Conservation (phyloP, 768 basidiomycete species). For the Lentinula lateritia region DNA sequence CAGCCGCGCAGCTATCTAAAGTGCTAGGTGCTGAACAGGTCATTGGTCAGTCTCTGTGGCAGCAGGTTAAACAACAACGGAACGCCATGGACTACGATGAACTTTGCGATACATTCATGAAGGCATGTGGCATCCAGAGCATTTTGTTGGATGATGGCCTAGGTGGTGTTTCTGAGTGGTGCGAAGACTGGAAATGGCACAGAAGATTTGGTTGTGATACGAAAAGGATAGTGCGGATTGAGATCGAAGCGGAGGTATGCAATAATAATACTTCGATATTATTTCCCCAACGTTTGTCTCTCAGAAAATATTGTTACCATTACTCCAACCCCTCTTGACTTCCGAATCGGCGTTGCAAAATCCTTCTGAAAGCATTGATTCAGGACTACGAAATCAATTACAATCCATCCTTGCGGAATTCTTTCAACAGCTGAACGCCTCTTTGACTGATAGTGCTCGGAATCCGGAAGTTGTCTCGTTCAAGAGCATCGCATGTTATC, state of each 20-base stretch:
- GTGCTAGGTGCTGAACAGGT: conserved; percentile 37
- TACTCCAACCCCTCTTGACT: neutral
- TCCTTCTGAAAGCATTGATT: too few species aligned
- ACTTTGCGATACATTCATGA: conserved; percentile 53
- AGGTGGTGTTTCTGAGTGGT: conserved; percentile 36
- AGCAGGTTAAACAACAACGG: conserved; percentile 47
- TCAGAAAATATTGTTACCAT: neutral
- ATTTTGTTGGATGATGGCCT: conserved; percentile 75
- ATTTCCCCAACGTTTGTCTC: neutral
- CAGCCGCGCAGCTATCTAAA: conserved; percentile 47
- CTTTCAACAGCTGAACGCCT: conserved; percentile 19
- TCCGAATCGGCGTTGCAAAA: neutral
- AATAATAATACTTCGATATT: conserved; percentile 6
- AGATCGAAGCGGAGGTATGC: conserved; percentile 65
- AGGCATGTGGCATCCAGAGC: conserved; percentile 53
- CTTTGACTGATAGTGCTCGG: conserved; percentile 30
- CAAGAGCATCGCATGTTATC: conserved; percentile 76
- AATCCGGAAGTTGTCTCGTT: conserved; percentile 56
- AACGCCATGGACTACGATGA: conserved; percentile 41
- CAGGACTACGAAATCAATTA: neutral
- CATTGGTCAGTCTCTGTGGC: conserved; percentile 41
- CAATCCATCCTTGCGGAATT: neutral
- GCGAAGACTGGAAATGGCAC: conserved; percentile 57
- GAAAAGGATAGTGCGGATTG: conserved; percentile 64
- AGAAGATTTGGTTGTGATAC: conserved; percentile 50